These are phyloP conservation scores for Citeromyces hawaiiensis DNA, from an alignment of 1,139 yeast genomes.

Conservation along the genomic window DNA sequence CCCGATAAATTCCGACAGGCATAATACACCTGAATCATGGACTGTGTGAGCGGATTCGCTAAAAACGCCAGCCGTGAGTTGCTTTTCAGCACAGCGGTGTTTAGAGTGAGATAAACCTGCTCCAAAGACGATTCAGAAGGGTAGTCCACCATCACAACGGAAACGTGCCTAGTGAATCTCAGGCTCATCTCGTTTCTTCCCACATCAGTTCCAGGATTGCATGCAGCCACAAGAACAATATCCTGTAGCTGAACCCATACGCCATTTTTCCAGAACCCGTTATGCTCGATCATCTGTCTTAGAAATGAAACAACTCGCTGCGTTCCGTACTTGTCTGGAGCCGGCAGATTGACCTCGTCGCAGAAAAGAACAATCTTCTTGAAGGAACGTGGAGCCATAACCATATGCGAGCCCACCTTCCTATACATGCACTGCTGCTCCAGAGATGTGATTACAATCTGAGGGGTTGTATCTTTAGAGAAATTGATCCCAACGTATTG, in stretches of 20 bases:
- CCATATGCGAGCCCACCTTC: slow-evolving; percentile 34
- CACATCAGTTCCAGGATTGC: slow-evolving; percentile 78
- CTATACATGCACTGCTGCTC: slow-evolving; percentile 64
- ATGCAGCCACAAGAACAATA: slow-evolving; percentile 85
- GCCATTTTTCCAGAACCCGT: slow-evolving; percentile 64
- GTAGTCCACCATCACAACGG: slow-evolving; percentile 66
- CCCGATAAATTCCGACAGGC: slow-evolving; percentile 19
- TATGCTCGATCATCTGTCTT: slow-evolving; percentile 60
- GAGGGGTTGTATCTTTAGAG: slow-evolving; percentile 69
- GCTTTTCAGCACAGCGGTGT: slow-evolving; percentile 41
- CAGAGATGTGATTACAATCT: slow-evolving; percentile 45
- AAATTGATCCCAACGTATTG: slow-evolving; percentile 66
- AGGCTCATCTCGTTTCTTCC: slow-evolving; percentile 51
- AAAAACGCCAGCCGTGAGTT: slow-evolving; percentile 53
- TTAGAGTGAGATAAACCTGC: slow-evolving; percentile 57
- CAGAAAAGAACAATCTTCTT: slow-evolving; percentile 79
- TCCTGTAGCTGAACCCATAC: slow-evolving; percentile 58
- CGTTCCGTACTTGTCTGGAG: slow-evolving; percentile 59
- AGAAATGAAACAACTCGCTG: slow-evolving; percentile 65
- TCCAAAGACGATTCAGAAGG: slow-evolving; percentile 54
- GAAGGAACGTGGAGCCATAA: slow-evolving; percentile 43
- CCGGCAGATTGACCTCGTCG: slow-evolving; percentile 85
- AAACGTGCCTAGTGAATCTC: slow-evolving; percentile 60
- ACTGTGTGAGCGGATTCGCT: slow-evolving; percentile 35
- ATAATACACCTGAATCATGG: slow-evolving; percentile 55